Base-by-base conservation (phyloP, 208 protist species). In the Angomonas deanei region DNA sequence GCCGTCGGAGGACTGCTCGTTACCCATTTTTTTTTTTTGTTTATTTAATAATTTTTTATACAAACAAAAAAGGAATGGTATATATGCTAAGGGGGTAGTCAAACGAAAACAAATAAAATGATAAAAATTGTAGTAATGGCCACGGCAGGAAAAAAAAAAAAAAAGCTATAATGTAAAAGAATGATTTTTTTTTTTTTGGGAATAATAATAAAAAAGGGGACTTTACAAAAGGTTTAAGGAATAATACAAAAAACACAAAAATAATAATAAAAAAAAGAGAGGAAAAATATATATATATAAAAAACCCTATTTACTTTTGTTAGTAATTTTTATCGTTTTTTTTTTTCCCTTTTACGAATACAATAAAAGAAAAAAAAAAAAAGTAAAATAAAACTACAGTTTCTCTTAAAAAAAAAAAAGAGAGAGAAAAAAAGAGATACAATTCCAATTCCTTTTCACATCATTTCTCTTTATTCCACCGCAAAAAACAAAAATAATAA, bases 221-320 rank as follows among this genome's bases (percentile, higher is more conserved):
- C 8, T 42, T n/a, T 42, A 42, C 15, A n/a, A 42, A n/a, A 42
- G 8, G 15, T 42, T 15, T 42, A 42, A 42, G 10, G 34, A 42
- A 8, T n/a, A 42, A 42, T n/a, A 42, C 8, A 42, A 42, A 42
- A 42, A 42, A 42, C n/a, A n/a, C n/a, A n/a, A n/a, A n/a, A n/a
- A n/a, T n/a, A n/a, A n/a, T n/a, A n/a, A n/a, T n/a, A n/a, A n/a
- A n/a, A n/a, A n/a, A n/a, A n/a, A n/a, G n/a, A n/a, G n/a, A n/a
- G n/a, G n/a, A n/a, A 42, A 42, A 42, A 42, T n/a, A 42, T 42
- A 42, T 53, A 53, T 53, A 53, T 53, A 53, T 53, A 53, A 28
- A 53, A 53, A n/a, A n/a, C n/a, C n/a, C 13, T 53, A 53, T 27
- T 28, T 53, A 27, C 23, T 53, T 53, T 53, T 27, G 8, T 53